Evolutionary conservation across 2,329 filamentous ascomycete species (phyloP).

Genomic region (Phoma sp.): DNA sequence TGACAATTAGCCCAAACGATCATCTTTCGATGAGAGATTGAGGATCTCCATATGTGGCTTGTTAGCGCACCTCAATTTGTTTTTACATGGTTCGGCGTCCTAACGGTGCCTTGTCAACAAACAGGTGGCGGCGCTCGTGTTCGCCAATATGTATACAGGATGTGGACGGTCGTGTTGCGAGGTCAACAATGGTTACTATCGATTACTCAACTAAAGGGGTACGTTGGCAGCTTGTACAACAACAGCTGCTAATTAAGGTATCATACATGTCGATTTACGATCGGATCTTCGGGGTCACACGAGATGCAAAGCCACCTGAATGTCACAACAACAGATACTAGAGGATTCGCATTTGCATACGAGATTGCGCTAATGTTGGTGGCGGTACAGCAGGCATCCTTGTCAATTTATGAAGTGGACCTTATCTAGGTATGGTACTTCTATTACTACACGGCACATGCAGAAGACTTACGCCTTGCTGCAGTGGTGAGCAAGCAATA

Average conservation of each 20-base stretch:
- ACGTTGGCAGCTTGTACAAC: neutral
- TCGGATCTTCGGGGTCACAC: slow-evolving; percentile 1
- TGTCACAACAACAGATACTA: slow-evolving; percentile 11
- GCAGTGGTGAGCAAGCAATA: neutral
- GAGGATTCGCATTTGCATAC: slow-evolving; percentile 10
- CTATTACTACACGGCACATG: neutral
- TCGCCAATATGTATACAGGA: neutral
- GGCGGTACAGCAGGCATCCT: slow-evolving; percentile 10
- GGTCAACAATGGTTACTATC: neutral
- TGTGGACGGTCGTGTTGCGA: neutral
- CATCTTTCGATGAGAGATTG: slow-evolving; percentile 2
- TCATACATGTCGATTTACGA: neutral
- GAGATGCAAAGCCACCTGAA: slow-evolving; percentile 13
- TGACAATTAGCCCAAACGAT: slow-evolving; percentile 3
- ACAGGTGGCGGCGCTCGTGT: slow-evolving; percentile 6
- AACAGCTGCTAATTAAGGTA: neutral
- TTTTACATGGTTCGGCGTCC: slow-evolving; percentile 7
- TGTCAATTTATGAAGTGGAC: slow-evolving; percentile 2
- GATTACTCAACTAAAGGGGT: neutral
- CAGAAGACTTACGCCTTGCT: neutral
- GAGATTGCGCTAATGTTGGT: slow-evolving; percentile 15
- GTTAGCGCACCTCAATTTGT: neutral
- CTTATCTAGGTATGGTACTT: too few relatives aligned
- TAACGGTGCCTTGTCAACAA: slow-evolving; percentile 2
- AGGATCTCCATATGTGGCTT: neutral